Evolutionary conservation across 305 asterid species (phyloP).

Genomic region (Fraxinus sp.): DNA sequence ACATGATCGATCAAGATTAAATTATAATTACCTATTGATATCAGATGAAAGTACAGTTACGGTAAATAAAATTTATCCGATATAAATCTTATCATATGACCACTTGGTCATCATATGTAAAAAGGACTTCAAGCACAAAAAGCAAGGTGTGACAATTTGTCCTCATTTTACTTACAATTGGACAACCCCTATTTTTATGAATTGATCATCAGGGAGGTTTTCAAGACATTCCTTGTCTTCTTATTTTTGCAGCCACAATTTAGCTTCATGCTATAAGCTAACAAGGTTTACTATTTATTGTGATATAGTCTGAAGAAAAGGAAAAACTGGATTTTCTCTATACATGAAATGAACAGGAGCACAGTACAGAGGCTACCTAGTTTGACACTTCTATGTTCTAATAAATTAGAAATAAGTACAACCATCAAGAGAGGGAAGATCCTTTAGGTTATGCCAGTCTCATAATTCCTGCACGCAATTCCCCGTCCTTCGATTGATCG

Average conservation of each 20-base stretch:
- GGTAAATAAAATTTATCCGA: too few relatives aligned
- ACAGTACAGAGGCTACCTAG: neutral
- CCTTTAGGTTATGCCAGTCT: too few relatives aligned
- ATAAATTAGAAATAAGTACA: neutral
- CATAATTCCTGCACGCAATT: too few relatives aligned
- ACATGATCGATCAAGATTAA: neutral
- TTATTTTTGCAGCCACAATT: too few relatives aligned
- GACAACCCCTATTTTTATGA: neutral
- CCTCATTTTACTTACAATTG: neutral
- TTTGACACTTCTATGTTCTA: slow-evolving; percentile 2
- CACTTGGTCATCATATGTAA: neutral
- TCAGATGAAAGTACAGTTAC: neutral
- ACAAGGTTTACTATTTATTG: neutral
- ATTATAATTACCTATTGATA: neutral
- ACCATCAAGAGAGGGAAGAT: too few relatives aligned
- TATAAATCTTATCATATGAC: neutral
- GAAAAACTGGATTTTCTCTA: neutral
- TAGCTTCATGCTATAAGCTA: neutral
- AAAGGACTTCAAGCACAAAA: neutral
- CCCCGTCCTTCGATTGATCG: too few relatives aligned
- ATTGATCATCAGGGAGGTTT: too few relatives aligned
- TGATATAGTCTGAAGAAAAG: too few relatives aligned
- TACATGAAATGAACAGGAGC: neutral
- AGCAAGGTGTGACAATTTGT: neutral
- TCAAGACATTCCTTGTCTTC: too few relatives aligned